phyloP scores from a whole-genome alignment of 2,329 filamentous ascomycete species.

The Sclerotinia sclerotiorum region DNA sequence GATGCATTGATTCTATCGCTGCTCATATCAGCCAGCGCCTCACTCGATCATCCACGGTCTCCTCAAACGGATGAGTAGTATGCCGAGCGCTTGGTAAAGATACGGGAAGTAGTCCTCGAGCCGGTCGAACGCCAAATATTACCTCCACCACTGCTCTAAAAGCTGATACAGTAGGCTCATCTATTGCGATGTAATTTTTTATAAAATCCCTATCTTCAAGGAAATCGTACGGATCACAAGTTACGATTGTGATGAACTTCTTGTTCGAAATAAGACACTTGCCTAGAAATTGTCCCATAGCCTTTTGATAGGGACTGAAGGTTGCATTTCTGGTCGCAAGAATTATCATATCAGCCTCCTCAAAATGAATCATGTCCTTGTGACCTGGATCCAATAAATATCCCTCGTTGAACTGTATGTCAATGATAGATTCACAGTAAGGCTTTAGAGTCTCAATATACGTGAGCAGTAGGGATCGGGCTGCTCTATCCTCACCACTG shows the following conservation, averaged over 20 bases:
- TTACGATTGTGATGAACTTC: conserved; percentile 44
- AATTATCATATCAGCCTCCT: conserved; percentile 43
- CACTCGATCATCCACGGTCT: conserved; percentile 32
- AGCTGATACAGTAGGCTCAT: conserved; percentile 47
- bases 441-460: conserved; percentile 41
- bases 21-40: neutral
- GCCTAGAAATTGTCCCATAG: conserved; percentile 41
- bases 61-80: conserved; percentile 30
- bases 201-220: conserved; percentile 40
- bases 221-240: conserved; percentile 48
- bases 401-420: conserved; percentile 41
- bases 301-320: conserved; percentile 43
- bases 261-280: conserved; percentile 30
- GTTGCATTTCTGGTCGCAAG: conserved; percentile 45
- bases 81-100: conserved; percentile 29
- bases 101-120: conserved; percentile 43
- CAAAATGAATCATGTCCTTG: neutral
- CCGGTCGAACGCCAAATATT: conserved; percentile 42
- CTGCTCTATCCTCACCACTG: conserved; percentile 42
- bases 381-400: neutral
- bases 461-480: conserved; percentile 39
- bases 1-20: conserved; percentile 47
- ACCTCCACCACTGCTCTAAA: conserved; percentile 44
- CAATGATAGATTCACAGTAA: conserved; percentile 36
- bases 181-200: conserved; percentile 46